phyloP scores from a whole-genome alignment of 2,329 filamentous ascomycete genomes.

The Aspergillus neoniger region DNA sequence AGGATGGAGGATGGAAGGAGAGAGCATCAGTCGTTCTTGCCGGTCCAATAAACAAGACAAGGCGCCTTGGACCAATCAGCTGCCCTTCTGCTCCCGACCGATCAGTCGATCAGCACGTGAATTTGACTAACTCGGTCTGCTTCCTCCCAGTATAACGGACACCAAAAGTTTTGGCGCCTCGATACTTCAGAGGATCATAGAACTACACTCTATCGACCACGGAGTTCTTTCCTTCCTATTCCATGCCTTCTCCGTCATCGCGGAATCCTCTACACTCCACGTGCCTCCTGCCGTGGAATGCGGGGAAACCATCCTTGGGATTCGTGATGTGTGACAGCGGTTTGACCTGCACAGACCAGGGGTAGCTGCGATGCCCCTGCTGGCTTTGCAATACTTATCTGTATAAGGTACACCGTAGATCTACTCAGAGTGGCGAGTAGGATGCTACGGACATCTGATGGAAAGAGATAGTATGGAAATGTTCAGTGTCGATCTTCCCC shows the following conservation, averaged over 20 bases:
- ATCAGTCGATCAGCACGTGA: slow-evolving; percentile 2
- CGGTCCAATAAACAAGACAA: slow-evolving; percentile 15
- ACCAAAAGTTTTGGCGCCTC: neutral
- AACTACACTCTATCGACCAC: neutral
- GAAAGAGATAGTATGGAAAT: too few species aligned
- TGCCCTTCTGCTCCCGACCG: neutral
- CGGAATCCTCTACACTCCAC: neutral
- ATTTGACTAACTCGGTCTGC: too few species aligned
- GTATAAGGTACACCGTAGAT: too few species aligned
- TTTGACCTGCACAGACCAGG: neutral
- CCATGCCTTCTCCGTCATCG: neutral
- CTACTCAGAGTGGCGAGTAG: too few species aligned
- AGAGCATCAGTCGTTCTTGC: slow-evolving; percentile 13
- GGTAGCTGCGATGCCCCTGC: neutral
- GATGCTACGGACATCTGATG: too few species aligned
- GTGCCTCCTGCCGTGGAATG: neutral
- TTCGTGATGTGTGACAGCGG: neutral
- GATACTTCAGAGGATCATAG: neutral
- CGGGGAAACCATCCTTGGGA: neutral
- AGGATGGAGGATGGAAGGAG: neutral
- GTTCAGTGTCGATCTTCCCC: too few species aligned
- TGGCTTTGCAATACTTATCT: neutral
- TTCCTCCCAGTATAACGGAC: neutral
- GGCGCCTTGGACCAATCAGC: slow-evolving; percentile 11
- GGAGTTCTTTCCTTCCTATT: neutral